Conservation (phyloP, 2,329 filamentous ascomycete species). For the Metarhizium guizhouense region DNA sequence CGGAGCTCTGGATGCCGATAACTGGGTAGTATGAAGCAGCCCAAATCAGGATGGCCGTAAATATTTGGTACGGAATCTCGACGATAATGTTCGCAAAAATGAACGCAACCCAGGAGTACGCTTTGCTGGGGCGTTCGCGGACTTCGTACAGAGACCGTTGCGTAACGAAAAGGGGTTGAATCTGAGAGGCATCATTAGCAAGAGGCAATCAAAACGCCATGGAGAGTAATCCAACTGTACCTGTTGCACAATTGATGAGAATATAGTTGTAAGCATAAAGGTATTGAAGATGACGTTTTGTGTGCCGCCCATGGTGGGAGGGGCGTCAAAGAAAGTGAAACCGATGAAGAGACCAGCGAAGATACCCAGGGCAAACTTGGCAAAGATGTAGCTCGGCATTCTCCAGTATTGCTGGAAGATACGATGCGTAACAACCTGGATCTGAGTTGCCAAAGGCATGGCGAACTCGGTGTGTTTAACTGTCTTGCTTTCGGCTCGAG, state of each 20-base stretch:
- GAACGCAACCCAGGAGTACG: constrained; percentile 69
- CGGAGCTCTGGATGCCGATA: constrained; percentile 35
- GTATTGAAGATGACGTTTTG: constrained; percentile 67
- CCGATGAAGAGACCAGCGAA: constrained; percentile 63
- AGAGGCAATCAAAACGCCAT: constrained; percentile 25
- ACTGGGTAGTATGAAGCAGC: constrained; percentile 62
- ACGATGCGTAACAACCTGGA: constrained; percentile 54
- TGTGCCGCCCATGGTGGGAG: constrained; percentile 55
- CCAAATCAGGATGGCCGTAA: constrained; percentile 55
- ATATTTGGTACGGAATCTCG: constrained; percentile 62
- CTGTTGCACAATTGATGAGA: constrained; percentile 60
- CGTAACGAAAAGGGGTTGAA: constrained; percentile 68
- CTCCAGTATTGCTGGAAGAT: constrained; percentile 82
- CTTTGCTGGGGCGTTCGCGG: constrained; percentile 63
- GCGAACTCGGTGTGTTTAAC: constrained; percentile 59
- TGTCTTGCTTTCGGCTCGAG: constrained; percentile 7
- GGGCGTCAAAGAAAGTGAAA: constrained; percentile 55
- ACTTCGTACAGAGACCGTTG: constrained; percentile 70
- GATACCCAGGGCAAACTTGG: constrained; percentile 54
- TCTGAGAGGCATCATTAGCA: constrained; percentile 25
- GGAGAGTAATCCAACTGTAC: constrained; percentile 10
- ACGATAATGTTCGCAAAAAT: constrained; percentile 63
- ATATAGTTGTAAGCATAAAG: constrained; percentile 70
- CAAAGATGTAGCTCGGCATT: constrained; percentile 67
- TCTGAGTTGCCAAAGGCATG: constrained; percentile 59